Base-by-base conservation (phyloP, 2,329 filamentous ascomycete genomes). In the Scolecobasidium constrictum region DNA sequence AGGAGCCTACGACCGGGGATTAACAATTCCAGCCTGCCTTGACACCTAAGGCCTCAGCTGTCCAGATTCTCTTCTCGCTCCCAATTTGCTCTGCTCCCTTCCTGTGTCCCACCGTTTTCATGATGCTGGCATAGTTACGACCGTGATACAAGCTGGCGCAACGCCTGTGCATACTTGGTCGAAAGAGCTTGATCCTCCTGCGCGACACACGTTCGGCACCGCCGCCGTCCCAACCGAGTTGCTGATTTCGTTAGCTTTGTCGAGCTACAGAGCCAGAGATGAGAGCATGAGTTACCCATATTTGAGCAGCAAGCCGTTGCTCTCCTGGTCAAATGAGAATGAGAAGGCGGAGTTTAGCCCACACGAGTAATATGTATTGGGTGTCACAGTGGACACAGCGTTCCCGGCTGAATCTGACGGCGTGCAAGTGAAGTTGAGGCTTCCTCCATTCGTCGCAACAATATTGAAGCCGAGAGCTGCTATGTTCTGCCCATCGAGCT, bases 401-500 rank as follows among this genome's bases (percentile, higher is more conserved):
- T 15, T 12, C 19, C 15, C 19, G 16, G 21, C 33, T n/a, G 35
- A n/a, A 28, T 44, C 42, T n/a, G 31, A 39, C 20, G 42, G 42
- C 4, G 5, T 2, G 42, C 42, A 44, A 28, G 26, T 7, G 23
- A 39, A 44, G 42, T 44, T 35, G 16, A 45, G 20, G 3, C 19
- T 22, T 5, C 37, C 37, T 15, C 43, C 43, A n/a, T 12, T 41
- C 9, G 43, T 45, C 3, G 37, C 37, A 3, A 28, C 15, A 22
- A 45, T 45, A 17, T 35, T 31, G 37, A 45, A 45, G 9, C 20
- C 22, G 12, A 45, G n/a, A 9, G 28, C 36, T 19, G 20, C 17
- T 26, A 45, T 44, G 18, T 18, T 36, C 38, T 36, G 35, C 15
- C 43, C 43, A 5, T 41, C 43, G 31, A 15, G 21, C 16, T 45